phyloP scores from a whole-genome alignment of 352 stramenopile species.

The Plasmopara viticola region DNA sequence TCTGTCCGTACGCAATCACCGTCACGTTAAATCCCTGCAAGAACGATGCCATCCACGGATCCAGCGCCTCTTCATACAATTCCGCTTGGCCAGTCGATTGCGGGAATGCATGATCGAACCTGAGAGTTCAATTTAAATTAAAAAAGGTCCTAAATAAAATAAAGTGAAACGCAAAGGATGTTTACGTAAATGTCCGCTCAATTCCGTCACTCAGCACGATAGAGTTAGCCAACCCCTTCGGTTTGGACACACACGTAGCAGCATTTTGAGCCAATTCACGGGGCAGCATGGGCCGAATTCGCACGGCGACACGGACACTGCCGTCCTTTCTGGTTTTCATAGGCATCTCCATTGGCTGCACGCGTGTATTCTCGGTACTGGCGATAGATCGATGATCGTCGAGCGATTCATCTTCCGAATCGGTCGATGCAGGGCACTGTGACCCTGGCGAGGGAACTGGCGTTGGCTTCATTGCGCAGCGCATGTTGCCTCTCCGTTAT shows the following conservation, averaged over 20 bases:
- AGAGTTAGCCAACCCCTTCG: conserved; percentile 21
- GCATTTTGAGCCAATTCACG: conserved; percentile 61
- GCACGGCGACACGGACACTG: conserved; percentile 72
- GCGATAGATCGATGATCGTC: conserved; percentile 11
- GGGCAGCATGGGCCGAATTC: conserved; percentile 69
- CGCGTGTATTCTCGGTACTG: conserved; percentile 14
- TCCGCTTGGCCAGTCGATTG: conserved; percentile 47
- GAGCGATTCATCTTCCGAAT: conserved; percentile 20
- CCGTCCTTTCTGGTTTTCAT: conserved; percentile 37
- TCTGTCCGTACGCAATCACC: conserved; percentile 83
- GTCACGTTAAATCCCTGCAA: conserved; percentile 87
- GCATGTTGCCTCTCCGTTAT: conserved; percentile 7
- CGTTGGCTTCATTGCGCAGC: conserved; percentile 8
- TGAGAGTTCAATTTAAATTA: conserved; percentile 12
- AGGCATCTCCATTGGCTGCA: conserved; percentile 11
- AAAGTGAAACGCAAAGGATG: conserved; percentile 2
- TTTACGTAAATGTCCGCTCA: conserved; percentile 60
- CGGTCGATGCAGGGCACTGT: conserved; percentile 2
- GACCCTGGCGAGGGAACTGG: not conserved
- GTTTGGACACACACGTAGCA: conserved; percentile 36
- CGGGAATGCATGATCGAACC: conserved; percentile 81
- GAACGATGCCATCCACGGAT: conserved; percentile 78
- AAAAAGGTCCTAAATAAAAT: conserved; percentile 1
- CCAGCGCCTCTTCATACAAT: conserved; percentile 63
- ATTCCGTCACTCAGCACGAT: conserved; percentile 30